Evolutionary conservation across 495 filamentous ascomycete species (phyloP).

Genomic region (Penicillium coprophilum): DNA sequence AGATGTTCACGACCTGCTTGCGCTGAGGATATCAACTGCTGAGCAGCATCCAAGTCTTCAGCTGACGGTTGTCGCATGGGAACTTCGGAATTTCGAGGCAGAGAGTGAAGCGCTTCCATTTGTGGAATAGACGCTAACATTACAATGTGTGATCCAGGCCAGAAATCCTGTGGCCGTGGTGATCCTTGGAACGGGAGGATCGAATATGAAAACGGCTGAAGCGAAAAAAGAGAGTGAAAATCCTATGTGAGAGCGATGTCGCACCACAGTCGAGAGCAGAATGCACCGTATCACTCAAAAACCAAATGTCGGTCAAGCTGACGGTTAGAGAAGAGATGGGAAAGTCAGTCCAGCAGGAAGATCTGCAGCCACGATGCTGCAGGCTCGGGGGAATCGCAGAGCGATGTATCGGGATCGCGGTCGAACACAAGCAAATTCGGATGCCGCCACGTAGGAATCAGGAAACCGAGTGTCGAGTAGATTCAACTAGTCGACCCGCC

Average conservation of each 20-base stretch:
- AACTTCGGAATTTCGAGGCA: slow-evolving; percentile 33
- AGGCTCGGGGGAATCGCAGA: slow-evolving; percentile 13
- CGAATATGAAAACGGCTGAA: slow-evolving; percentile 19
- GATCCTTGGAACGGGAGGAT: slow-evolving; percentile 2
- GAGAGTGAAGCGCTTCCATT: slow-evolving; percentile 45
- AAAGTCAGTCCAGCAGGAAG: slow-evolving; percentile 13
- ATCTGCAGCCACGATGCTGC: slow-evolving; percentile 21
- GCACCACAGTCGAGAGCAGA: slow-evolving; percentile 40
- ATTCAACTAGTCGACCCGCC: background rate
- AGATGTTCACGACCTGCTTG: slow-evolving; percentile 44
- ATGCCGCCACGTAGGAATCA: background rate
- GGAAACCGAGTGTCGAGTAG: background rate
- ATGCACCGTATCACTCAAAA: slow-evolving; percentile 40
- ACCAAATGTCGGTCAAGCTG: slow-evolving; percentile 48
- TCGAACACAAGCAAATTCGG: background rate
- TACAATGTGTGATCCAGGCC: slow-evolving; percentile 22
- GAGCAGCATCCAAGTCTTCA: slow-evolving; percentile 48
- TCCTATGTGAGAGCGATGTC: slow-evolving; percentile 30
- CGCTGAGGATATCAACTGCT: slow-evolving; percentile 48
- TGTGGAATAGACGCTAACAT: slow-evolving; percentile 45
- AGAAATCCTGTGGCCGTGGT: slow-evolving; percentile 4
- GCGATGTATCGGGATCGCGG: slow-evolving; percentile 3
- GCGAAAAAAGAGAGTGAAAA: slow-evolving; percentile 19
- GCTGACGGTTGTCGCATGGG: slow-evolving; percentile 44
- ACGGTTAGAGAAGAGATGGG: slow-evolving; percentile 26